A percentile compares a stretch with the other conserved stretches of the same genome.
Evolutionary conservation across 192 early-diverging fungal species (phyloP).

Genomic region (Gryganskiella cystojenkinii): DNA sequence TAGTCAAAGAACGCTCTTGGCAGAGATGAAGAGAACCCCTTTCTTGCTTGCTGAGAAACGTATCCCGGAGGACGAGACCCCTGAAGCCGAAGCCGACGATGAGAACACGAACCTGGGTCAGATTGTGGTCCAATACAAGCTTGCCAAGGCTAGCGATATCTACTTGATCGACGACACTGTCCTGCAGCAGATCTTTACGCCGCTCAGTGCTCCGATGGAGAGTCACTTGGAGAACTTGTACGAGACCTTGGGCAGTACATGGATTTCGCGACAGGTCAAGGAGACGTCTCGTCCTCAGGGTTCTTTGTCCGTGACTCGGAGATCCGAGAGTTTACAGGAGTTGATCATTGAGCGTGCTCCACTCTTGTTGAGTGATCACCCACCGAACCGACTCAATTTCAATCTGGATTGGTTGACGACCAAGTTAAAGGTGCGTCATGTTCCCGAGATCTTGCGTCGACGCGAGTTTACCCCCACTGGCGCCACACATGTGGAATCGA

Average conservation of each 20-base stretch:
- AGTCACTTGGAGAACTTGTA: constrained; percentile 76
- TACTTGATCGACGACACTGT: constrained; percentile 84
- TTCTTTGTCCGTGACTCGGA: constrained; percentile 48
- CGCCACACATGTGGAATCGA: constrained; percentile 60
- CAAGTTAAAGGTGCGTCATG: constrained; percentile 74
- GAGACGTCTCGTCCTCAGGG: constrained; percentile 66
- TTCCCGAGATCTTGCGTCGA: constrained; percentile 70
- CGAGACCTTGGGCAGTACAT: constrained; percentile 69
- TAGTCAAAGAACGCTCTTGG: constrained; percentile 54
- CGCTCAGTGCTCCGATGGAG: constrained; percentile 79
- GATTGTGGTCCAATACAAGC: constrained; percentile 63
- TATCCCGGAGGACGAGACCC: constrained; percentile 49
- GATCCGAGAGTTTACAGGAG: constrained; percentile 64
- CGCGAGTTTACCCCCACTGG: constrained; percentile 59
- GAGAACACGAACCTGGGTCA: constrained; percentile 34
- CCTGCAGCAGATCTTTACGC: constrained; percentile 77
- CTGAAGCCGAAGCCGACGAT: constrained; percentile 11
- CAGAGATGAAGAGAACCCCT: constrained; percentile 66
- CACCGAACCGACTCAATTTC: constrained; percentile 56
- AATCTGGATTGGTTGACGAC: constrained; percentile 67
- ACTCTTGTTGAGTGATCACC: constrained; percentile 77
- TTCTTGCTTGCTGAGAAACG: constrained; percentile 73
- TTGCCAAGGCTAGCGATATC: constrained; percentile 77
- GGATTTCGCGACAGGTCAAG: constrained; percentile 72
- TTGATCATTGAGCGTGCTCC: constrained; percentile 81